These are phyloP conservation scores for Fusarium domesticum DNA, from an alignment of 2,329 filamentous ascomycete species.

Conservation along the genomic window DNA sequence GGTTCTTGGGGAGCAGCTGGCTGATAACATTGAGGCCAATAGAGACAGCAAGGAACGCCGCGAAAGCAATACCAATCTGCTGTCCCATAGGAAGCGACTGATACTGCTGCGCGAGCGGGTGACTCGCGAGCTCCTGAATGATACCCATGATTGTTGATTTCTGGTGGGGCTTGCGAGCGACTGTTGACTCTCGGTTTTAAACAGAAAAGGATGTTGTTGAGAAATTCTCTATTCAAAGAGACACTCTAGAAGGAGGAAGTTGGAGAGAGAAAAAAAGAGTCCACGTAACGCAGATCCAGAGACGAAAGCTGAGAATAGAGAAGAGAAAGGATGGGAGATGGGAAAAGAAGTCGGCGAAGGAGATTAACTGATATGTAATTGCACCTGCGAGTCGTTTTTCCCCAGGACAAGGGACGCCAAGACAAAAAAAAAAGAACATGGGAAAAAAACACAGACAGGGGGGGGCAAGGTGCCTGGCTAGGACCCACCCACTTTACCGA, in stretches of 20 bases:
- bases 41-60: conserved; percentile 47
- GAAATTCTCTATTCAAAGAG: conserved; percentile 1
- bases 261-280: conserved; percentile 1
- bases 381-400: conserved; percentile 26
- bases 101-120: conserved; percentile 50
- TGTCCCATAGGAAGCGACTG: conserved; percentile 45
- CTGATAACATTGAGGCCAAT: conserved; percentile 75
- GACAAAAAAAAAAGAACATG: too few species aligned
- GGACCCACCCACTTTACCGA: conserved; percentile 14
- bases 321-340: conserved; percentile 17
- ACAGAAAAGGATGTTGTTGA: background rate
- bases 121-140: conserved; percentile 49
- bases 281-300: conserved; percentile 11
- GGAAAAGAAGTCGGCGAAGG: conserved; percentile 24
- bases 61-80: conserved; percentile 47
- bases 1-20: conserved; percentile 78
- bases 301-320: conserved; percentile 15
- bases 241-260: background rate
- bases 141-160: conserved; percentile 49
- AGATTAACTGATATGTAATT: conserved; percentile 35
- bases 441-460: conserved; percentile 1
- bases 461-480: too few species aligned
- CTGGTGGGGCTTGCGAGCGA: conserved; percentile 2
- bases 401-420: conserved; percentile 19
- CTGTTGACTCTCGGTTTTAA: background rate